Evolutionary conservation across 805 yeast species (phyloP).

Genomic region (Metschnikowia borealis): DNA sequence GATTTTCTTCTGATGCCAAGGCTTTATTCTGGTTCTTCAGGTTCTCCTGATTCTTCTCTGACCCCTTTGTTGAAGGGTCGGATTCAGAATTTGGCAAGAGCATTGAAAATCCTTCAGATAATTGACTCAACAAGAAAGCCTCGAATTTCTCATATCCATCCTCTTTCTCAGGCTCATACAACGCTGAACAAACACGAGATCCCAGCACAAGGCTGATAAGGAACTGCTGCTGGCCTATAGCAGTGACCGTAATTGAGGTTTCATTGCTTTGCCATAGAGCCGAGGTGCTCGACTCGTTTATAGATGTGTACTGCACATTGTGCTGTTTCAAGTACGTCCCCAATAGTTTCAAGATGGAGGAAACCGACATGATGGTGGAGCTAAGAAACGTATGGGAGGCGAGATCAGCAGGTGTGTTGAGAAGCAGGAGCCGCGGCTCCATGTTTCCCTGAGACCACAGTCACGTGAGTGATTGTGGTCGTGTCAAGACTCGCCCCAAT

Average conservation of each 20-base stretch:
- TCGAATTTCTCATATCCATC: background rate
- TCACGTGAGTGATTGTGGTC: too few species aligned
- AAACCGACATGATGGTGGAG: background rate
- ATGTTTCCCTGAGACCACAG: too few species aligned
- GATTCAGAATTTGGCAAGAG: background rate
- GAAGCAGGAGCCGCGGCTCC: too few species aligned
- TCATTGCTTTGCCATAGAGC: background rate
- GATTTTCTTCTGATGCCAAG: background rate
- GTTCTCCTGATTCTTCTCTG: background rate
- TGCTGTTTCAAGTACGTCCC: background rate
- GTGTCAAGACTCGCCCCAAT: too few species aligned
- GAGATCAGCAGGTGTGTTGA: background rate
- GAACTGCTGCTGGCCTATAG: background rate
- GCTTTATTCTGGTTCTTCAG: too few species aligned
- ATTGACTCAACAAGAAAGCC: background rate
- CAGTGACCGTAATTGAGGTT: background rate
- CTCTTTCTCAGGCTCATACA: background rate
- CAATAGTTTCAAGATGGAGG: background rate
- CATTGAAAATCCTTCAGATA: background rate
- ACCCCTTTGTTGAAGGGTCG: background rate
- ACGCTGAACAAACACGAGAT: background rate
- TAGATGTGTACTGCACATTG: background rate
- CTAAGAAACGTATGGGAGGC: background rate
- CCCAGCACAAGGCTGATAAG: slow-evolving; percentile 1
- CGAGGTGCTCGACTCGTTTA: background rate